phyloP scores from a whole-genome alignment of 805 yeast species.

The Kodamaea hsintzibuensis region DNA sequence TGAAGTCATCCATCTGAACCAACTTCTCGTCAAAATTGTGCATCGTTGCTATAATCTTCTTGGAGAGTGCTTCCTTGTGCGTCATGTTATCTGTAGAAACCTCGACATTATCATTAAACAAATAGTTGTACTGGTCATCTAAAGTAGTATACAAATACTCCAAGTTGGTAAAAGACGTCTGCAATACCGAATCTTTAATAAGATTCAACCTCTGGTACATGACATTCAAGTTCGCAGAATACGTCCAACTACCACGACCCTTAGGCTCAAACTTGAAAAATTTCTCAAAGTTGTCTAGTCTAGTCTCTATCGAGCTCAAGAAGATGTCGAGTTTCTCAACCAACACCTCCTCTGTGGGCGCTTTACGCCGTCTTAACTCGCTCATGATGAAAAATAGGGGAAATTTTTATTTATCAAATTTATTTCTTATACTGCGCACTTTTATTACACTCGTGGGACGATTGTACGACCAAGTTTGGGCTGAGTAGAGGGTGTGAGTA shows the following conservation, averaged over 20 bases:
- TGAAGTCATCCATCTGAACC: constrained; percentile 37
- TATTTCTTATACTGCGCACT: neutral
- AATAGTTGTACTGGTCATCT: constrained; percentile 42
- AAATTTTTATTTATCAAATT: neutral
- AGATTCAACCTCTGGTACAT: constrained; percentile 36
- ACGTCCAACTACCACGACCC: constrained; percentile 27
- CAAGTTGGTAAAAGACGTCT: constrained; percentile 38
- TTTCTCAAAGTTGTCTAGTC: constrained; percentile 41
- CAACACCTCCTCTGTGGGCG: constrained; percentile 36
- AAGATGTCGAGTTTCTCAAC: constrained; percentile 43
- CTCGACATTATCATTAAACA: constrained; percentile 26
- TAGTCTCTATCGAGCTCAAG: constrained; percentile 42
- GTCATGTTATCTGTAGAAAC: constrained; percentile 11
- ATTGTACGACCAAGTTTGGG: no score
- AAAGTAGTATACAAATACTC: constrained; percentile 39
- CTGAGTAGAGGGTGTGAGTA: no score
- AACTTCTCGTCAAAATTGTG: constrained; percentile 44
- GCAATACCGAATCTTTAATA: constrained; percentile 38
- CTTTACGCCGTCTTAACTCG: constrained; percentile 1
- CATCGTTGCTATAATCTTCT: constrained; percentile 42
- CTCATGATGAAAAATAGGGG: neutral
- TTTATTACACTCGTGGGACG: neutral
- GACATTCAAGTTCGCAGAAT: constrained; percentile 32
- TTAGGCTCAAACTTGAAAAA: constrained; percentile 31
- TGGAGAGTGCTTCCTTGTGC: constrained; percentile 25